Base-by-base conservation (phyloP, 768 basidiomycete genomes). In the Boletellus ananas region DNA sequence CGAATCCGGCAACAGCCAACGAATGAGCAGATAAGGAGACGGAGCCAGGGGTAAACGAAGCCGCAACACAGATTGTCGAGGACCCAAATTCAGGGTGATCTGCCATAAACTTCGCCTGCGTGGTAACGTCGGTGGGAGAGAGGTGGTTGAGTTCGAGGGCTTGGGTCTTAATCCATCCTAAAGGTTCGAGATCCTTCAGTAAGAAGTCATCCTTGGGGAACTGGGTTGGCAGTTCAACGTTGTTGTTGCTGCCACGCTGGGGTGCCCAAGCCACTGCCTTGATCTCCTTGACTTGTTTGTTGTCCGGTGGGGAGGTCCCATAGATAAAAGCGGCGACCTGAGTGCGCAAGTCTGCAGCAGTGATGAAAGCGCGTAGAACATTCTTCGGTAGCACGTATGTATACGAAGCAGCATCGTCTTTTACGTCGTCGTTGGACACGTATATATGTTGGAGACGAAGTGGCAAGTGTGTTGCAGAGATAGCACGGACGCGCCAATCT, bases 311-410 rank as follows among this genome's bases (percentile, higher is more conserved):
- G 6, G 93, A 94, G 17, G 78, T 78, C 56, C 96, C 96, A 64
- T 96, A 99, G 50, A 99, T 65, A 77, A 84, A 97, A 4, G 85
- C 95, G 0, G 93, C 93, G 33, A 97, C 89, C 70, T 98, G 95
- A 3, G 96, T 96, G 34, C 96, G 89, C 31, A 98, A 79, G 71
- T 99, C 96, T 21, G 94, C 83, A 17, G 92, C 87, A 18, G 87
- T 81, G 59, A 98, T 88, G 74, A 99, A 98, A 3, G 93, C 87
- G 41, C 90, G 87, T 29, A 99, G 76, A 46, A 98, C 79, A 68
- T 99, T 99, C 79, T 99, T 99, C 25, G 96, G 94, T 45, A 99
- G 76, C 47, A 99, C 93, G 62, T 91, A 98, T 34, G 96, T 99
- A 69, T 80, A 93, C 8, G 90, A 90, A 20, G 87, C 84, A 5